Base-by-base conservation (phyloP, 768 basidiomycete species). In the Amanita fuliginea region DNA sequence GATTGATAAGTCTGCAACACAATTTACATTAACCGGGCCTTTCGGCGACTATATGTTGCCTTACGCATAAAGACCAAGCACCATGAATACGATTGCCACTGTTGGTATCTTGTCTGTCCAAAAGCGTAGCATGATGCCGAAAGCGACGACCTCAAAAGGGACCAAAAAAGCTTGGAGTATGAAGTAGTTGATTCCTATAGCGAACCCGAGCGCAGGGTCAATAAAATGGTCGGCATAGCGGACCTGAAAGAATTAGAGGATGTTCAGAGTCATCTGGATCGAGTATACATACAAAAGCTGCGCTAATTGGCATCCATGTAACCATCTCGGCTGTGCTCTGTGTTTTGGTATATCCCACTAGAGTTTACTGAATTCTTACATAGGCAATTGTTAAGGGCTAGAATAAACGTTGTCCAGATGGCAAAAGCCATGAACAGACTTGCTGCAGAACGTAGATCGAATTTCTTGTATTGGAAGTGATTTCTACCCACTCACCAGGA, bases 271-370 rank as follows among this genome's bases (percentile, higher is more conserved):
- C 22, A 21, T 28, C 13, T 8, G 13, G 8, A 9, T n/a, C 3
- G 19, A 18, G 51, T 21, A 24, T 42, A 59, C 72, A 35, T 51
- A 84, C 80, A 60, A 86, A 87, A 4, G 83, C 80, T 4, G 86
- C 85, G 5, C 83, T 78, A 55, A 88, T 80, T 4, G 86, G 86
- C 4, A 85, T 84, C 67, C 78, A 81, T n/a, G 81, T 77, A 26
- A 85, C 83, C 86, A 88, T 87, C 63, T 90, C 86, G 33, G 83
- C 86, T 76, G 54, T 16, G 26, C 47, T 67, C 58, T 21, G 61
- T 59, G 57, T 40, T 44, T 33, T 28, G 19, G 33, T 35, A 41
- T 34, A n/a, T 33, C 44, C 28, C 13, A n/a, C 24, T 30, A 14
- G 22, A 42, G 22, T 32, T 30, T 10, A 26, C 14, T 24, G 16